Conservation (phyloP, 1,284 basidiomycete genomes). For the Laetiporus sulphureus region DNA sequence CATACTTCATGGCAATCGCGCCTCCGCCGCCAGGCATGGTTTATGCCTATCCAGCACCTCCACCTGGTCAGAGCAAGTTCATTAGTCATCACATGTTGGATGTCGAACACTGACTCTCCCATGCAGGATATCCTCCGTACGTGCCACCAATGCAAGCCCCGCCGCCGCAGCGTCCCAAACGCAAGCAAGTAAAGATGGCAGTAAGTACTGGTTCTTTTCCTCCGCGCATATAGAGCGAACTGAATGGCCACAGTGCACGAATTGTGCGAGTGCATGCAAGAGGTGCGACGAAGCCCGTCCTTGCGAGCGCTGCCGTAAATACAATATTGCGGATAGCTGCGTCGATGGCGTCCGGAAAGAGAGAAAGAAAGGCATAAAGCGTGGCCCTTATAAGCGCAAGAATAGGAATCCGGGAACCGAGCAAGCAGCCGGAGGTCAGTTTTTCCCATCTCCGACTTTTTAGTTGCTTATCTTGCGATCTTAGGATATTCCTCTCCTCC, state of each 20-base stretch:
- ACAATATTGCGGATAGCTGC: slow-evolving; percentile 65
- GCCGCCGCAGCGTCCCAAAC: slow-evolving; percentile 46
- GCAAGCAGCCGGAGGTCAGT: slow-evolving; percentile 4
- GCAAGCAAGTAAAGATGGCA: slow-evolving; percentile 87
- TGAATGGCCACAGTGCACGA: slow-evolving; percentile 53
- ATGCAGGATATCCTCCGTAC: slow-evolving; percentile 29
- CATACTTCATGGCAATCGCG: slow-evolving; percentile 46
- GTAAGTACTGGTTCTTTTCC: slow-evolving; percentile 27
- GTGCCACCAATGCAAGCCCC: slow-evolving; percentile 19
- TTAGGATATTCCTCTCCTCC: slow-evolving; percentile 13
- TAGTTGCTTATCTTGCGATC: slow-evolving; percentile 25
- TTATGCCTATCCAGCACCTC: slow-evolving; percentile 48
- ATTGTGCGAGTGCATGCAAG: slow-evolving; percentile 82
- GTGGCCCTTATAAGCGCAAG: slow-evolving; percentile 81
- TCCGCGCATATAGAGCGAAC: neutral
- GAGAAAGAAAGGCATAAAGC: slow-evolving; percentile 80
- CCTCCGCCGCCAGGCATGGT: slow-evolving; percentile 54
- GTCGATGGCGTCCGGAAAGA: slow-evolving; percentile 76
- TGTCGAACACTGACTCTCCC: slow-evolving; percentile 10
- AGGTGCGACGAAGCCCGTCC: slow-evolving; percentile 78
- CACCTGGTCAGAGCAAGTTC: slow-evolving; percentile 40
- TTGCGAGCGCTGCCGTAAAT: slow-evolving; percentile 78
- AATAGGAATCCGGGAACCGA: slow-evolving; percentile 34
- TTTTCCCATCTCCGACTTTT: slow-evolving; percentile 7
- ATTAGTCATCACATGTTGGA: slow-evolving; percentile 1